Evolutionary conservation across 139 green algal species (phyloP), one percentile per base, ranked within the genome.

Genomic region (Prasinococcaceae sp.): DNA sequence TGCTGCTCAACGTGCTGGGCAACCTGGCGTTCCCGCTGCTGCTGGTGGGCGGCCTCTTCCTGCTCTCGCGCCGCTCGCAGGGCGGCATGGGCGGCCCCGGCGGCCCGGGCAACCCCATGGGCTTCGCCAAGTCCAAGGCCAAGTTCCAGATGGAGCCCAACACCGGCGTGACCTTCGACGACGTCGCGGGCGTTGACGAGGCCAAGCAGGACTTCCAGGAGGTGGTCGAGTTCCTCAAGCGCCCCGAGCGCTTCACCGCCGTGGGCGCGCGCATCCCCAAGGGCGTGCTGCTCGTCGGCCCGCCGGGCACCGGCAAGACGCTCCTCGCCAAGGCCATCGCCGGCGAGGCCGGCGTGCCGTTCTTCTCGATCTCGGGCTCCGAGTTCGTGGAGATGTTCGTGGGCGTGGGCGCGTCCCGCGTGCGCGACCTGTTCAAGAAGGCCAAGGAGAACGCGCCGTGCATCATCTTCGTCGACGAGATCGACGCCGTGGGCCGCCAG

Each of bases 121-220:
- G 72, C n/a, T 97, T 99, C 74, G 92, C 84, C 66, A 97, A 96
- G 78, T 83, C 61, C 68, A 88, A 89, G 63, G 92, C 92, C 40
- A 92, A 92, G 65, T 98, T 99, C 72, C 82, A 93, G 77, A 97
- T 95, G 90, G 92, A 99, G 81, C 86, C 92, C 47, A 98, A 97
- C 79, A 99, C 92, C 12, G 92, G 90, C 40, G 70, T 99, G 25
- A 95, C 70, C 3, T 99, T 99, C 62, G 73, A 77, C 49, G 92
- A 99, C 46, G 92, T 99, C 8, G 92, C 92, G 9, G 92, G 92
- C 24, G 92, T 99, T 12, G 83, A 98, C 30, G 92, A 99, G 78
- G 92, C 92, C n/a, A 99, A 99, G 78, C 69, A 90, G 60, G 92
- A 99, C 70, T 99, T 99, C 74, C 86, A 93, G 86, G 92, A 99